phyloP scores from a whole-genome alignment of 1,139 yeast species.

The Kazachstania sp. region DNA sequence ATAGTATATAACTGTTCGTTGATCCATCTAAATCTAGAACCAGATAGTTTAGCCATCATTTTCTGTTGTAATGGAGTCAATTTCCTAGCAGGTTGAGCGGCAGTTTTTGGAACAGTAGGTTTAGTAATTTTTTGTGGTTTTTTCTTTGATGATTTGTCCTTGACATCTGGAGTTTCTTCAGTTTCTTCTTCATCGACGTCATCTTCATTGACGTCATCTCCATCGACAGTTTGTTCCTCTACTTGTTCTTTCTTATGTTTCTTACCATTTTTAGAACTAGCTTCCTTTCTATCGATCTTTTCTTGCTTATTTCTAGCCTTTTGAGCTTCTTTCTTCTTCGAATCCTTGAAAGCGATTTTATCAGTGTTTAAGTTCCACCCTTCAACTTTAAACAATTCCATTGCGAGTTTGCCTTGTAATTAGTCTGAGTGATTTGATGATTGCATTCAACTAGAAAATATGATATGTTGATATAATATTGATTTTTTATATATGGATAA shows the following conservation, averaged over 20 bases:
- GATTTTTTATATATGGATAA: background rate
- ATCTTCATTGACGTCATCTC: background rate
- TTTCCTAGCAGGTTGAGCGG: constrained; percentile 30
- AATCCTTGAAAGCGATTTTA: constrained; percentile 40
- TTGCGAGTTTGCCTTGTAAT: constrained; percentile 25
- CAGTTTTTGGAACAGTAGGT: constrained; percentile 1
- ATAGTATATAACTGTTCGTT: constrained; percentile 90
- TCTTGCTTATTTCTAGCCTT: constrained; percentile 10
- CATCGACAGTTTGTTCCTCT: constrained; percentile 4
- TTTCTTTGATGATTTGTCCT: constrained; percentile 1
- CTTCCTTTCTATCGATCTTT: constrained; percentile 5
- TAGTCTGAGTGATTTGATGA: no score
- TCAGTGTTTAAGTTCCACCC: constrained; percentile 69
- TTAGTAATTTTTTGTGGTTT: constrained; percentile 2
- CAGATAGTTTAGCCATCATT: constrained; percentile 90
- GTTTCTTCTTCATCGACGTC: background rate
- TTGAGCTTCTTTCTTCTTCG: constrained; percentile 9
- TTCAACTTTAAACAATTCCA: constrained; percentile 71
- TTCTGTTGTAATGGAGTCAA: constrained; percentile 89
- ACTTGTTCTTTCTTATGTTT: constrained; percentile 2
- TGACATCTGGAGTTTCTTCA: background rate
- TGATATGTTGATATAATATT: background rate
- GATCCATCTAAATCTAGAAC: constrained; percentile 95
- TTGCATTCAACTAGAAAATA: no score
- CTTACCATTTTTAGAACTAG: constrained; percentile 8